Evolutionary conservation across 176 grass and related monocot species (phyloP).

Genomic region (Bromus sterilis): DNA sequence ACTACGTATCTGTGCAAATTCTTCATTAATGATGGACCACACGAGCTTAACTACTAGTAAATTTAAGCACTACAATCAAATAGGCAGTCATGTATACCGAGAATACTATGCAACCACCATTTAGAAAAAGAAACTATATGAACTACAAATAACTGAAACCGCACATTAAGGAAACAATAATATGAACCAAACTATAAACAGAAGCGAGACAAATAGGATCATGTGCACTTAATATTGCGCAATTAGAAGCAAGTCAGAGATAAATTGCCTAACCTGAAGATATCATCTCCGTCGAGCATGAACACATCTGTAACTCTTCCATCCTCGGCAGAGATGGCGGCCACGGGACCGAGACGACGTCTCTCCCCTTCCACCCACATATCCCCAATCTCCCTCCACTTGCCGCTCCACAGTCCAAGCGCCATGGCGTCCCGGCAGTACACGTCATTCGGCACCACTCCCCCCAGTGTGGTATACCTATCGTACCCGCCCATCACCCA

Average conservation of each 20-base stretch:
- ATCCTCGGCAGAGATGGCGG: constrained; percentile 41
- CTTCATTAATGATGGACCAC: background rate
- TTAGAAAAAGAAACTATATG: background rate
- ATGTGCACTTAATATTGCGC: background rate
- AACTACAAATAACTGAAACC: background rate
- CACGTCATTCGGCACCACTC: constrained; percentile 66
- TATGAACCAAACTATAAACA: background rate
- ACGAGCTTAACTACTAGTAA: background rate
- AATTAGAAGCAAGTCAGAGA: background rate
- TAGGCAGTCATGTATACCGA: background rate
- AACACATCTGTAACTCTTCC: constrained; percentile 51
- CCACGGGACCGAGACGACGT: constrained; percentile 45
- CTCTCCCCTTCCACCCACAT: constrained; percentile 87
- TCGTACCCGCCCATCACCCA: constrained; percentile 98
- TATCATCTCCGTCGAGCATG: constrained; percentile 54
- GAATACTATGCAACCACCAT: background rate
- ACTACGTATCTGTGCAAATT: background rate
- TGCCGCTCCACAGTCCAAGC: constrained; percentile 55
- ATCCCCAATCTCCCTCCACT: constrained; percentile 67
- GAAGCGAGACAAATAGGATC: background rate
- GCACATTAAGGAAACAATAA: background rate
- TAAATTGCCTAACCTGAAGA: constrained; percentile 56
- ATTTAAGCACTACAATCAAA: constrained; percentile 11
- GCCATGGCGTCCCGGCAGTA: constrained; percentile 75
- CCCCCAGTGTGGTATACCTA: constrained; percentile 48